Percentiles rank a stretch among this genome's conserved stretches.
phyloP scores from a whole-genome alignment of 2,329 filamentous ascomycete genomes.

The Ambrosiella xylebori region DNA sequence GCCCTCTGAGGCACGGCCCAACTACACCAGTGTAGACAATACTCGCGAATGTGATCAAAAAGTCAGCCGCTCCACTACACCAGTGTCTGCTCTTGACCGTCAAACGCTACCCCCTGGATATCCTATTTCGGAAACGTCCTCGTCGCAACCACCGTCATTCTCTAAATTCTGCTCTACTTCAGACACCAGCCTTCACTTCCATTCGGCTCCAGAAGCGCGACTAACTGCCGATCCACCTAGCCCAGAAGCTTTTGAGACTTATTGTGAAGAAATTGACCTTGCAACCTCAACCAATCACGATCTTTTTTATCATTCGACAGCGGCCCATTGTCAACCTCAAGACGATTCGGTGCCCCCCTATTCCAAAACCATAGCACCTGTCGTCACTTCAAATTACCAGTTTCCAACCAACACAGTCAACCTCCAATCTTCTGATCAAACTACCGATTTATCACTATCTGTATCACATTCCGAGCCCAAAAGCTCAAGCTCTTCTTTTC shows the following conservation, averaged over 20 bases:
- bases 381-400: background rate
- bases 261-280: background rate
- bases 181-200: constrained; percentile 17
- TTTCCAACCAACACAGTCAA: background rate
- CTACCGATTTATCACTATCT: background rate
- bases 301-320: background rate
- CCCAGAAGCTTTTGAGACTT: constrained; percentile 8
- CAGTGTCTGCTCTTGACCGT: constrained; percentile 6
- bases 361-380: background rate
- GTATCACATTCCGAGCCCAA: too few species aligned
- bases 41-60: background rate
- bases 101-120: constrained; percentile 40
- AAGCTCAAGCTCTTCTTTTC: constrained; percentile 37
- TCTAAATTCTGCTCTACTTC: constrained; percentile 24
- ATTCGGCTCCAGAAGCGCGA: constrained; percentile 20
- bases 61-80: background rate
- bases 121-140: constrained; percentile 37
- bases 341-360: constrained; percentile 13
- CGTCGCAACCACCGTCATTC: constrained; percentile 41
- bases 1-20: constrained; percentile 12
- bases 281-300: constrained; percentile 12
- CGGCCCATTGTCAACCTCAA: constrained; percentile 21
- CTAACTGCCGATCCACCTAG: constrained; percentile 17
- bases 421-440: background rate
- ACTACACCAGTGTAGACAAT: background rate